These are phyloP conservation scores for Colletotrichum sansevieriae DNA, from an alignment of 2,329 filamentous ascomycete species.

Conservation along the genomic window DNA sequence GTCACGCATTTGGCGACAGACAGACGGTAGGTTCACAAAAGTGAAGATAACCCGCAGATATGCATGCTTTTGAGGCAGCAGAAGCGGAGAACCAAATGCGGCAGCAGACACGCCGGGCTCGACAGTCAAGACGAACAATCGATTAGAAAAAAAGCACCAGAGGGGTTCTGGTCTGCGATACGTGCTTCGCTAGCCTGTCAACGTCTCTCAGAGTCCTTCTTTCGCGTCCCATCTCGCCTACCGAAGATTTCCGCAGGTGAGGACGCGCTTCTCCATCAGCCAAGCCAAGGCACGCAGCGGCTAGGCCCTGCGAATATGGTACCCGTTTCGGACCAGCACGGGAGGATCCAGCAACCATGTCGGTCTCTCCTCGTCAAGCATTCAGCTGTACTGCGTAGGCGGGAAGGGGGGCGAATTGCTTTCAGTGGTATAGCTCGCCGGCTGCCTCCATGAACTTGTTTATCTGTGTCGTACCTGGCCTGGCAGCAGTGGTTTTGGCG, in stretches of 20 bases:
- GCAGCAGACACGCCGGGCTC: constrained; percentile 21
- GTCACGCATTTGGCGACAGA: constrained; percentile 16
- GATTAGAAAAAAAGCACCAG: constrained; percentile 1
- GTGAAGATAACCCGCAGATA: not conserved
- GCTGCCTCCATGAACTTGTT: constrained; percentile 28
- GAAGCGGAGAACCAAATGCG: constrained; percentile 21
- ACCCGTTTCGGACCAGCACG: constrained; percentile 34
- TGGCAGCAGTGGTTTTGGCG: constrained; percentile 11
- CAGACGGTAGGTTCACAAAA: constrained; percentile 2
- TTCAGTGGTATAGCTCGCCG: constrained; percentile 35
- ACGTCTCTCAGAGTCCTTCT: constrained; percentile 10
- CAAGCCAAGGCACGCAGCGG: constrained; percentile 32
- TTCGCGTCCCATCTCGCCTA: constrained; percentile 28
- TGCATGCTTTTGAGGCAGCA: not conserved
- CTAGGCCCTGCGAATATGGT: constrained; percentile 17
- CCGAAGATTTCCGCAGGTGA: constrained; percentile 32
- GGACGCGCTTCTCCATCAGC: constrained; percentile 32
- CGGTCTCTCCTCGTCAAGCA: not conserved
- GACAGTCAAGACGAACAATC: not conserved
- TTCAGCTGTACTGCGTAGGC: not conserved
- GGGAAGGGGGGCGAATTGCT: constrained; percentile 24
- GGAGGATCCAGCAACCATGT: constrained; percentile 11
- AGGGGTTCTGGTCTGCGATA: constrained; percentile 20
- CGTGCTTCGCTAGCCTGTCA: constrained; percentile 32
- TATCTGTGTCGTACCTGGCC: constrained; percentile 24